Percentiles rank a stretch among this genome's conserved stretches.
Evolutionary conservation across 1,139 yeast genomes (phyloP).

Genomic region (Magnusiomyces clavatus): DNA sequence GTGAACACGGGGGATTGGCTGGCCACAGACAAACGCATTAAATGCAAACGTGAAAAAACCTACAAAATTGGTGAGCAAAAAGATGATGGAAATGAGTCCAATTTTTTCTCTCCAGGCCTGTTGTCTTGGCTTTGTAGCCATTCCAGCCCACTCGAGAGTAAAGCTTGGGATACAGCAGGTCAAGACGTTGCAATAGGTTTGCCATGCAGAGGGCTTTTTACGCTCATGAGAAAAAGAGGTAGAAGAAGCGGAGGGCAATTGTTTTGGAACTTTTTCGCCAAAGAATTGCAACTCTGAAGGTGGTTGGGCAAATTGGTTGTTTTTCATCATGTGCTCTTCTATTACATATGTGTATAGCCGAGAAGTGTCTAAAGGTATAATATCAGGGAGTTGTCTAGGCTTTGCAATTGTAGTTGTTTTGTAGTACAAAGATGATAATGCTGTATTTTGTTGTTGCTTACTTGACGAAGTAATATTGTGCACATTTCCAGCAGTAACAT

Average conservation of each 20-base stretch:
- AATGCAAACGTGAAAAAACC: slow-evolving; percentile 83
- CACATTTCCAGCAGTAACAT: not conserved
- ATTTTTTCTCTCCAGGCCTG: slow-evolving; percentile 92
- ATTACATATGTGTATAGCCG: slow-evolving; percentile 7
- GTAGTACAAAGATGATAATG: no score
- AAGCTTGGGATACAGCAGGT: slow-evolving; percentile 84
- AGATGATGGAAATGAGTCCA: slow-evolving; percentile 62
- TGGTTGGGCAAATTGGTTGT: not conserved
- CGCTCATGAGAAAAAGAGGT: not conserved
- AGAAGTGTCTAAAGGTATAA: not conserved
- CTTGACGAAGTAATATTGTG: not conserved
- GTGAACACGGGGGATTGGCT: slow-evolving; percentile 41
- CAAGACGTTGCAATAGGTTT: slow-evolving; percentile 58
- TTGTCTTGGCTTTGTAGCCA: slow-evolving; percentile 62
- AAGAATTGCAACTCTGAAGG: not conserved
- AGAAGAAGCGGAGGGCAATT: not conserved
- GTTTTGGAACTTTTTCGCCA: not conserved
- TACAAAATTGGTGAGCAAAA: slow-evolving; percentile 58
- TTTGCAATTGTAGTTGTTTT: not conserved
- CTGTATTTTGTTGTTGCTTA: no score
- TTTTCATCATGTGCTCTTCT: slow-evolving; percentile 35
- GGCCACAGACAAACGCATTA: slow-evolving; percentile 63
- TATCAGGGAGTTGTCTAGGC: not conserved
- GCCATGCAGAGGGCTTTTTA: slow-evolving; percentile 52
- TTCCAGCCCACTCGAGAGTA: slow-evolving; percentile 57